phyloP scores from a whole-genome alignment of 495 filamentous ascomycete species.

The Massariosphaeria phaeospora region DNA sequence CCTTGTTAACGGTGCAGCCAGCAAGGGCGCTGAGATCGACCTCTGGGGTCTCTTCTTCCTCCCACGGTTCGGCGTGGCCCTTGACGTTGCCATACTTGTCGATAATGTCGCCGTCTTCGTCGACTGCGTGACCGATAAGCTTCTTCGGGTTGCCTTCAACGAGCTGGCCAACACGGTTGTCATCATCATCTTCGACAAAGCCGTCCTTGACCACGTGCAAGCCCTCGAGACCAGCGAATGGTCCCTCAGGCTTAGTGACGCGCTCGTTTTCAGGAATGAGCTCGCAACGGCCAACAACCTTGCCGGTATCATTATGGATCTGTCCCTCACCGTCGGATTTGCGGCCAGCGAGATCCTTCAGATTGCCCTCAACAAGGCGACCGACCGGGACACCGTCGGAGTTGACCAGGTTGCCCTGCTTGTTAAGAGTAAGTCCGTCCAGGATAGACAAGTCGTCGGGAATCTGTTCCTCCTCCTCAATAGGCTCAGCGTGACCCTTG shows the following conservation, averaged over 20 bases:
- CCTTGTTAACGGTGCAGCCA: constrained; percentile 81
- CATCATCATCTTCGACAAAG: constrained; percentile 62
- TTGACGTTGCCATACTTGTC: constrained; percentile 77
- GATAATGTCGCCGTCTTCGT: constrained; percentile 78
- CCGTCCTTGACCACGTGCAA: constrained; percentile 66
- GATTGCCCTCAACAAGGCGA: constrained; percentile 62
- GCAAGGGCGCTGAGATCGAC: constrained; percentile 66
- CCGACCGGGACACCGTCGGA: constrained; percentile 64
- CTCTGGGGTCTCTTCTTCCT: constrained; percentile 52
- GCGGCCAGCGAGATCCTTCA: constrained; percentile 64
- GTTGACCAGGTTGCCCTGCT: constrained; percentile 70
- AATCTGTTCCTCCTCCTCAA: constrained; percentile 48
- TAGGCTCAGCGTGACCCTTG: constrained; percentile 55
- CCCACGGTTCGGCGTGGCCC: constrained; percentile 68
- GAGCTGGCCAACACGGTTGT: constrained; percentile 64
- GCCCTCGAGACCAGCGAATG: constrained; percentile 71
- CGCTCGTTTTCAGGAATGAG: constrained; percentile 69
- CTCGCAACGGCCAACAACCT: constrained; percentile 70
- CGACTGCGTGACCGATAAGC: constrained; percentile 69
- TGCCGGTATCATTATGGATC: constrained; percentile 67
- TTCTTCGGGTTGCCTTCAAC: constrained; percentile 68
- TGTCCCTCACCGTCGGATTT: constrained; percentile 66
- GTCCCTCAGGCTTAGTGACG: constrained; percentile 59
- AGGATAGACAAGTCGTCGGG: constrained; percentile 57
- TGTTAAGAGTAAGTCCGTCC: constrained; percentile 70